Base-by-base conservation (phyloP, 192 early-diverging fungal genomes). In the Coemansia sp. region DNA sequence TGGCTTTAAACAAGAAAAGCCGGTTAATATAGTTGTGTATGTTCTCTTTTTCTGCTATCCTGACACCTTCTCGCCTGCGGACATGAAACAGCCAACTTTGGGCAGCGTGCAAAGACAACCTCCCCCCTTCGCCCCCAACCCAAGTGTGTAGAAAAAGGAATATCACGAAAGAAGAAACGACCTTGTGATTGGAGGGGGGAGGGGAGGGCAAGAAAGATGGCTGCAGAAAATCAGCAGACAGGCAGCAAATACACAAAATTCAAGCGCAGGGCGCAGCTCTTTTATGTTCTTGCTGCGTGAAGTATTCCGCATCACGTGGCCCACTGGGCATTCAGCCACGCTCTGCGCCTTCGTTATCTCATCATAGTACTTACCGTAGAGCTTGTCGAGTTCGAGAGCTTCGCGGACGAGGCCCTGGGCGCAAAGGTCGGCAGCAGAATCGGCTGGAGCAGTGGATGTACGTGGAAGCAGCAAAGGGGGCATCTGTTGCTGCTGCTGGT, bases 371-470 rank as follows among this genome's bases (percentile, higher is more conserved):
- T 82, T 82, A 82, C 80, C 80, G 48, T 77, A 82, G 49, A 82
- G 75, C 69, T 77, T 82, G 66, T 82, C 80, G 46, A 82, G 80
- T 45, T 76, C 75, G 5, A 82, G 68, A 15, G 80, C 80, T 30
- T 82, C 80, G 44, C 80, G 74, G 39, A 82, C 71, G 14, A 82
- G 68, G 11, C 75, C 75, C 44, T 71, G 74, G 21, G 71, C 70
- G 57, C 70, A 63, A 26, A 51, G 21, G 35, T 64, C 66, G 30
- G 71, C 65, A 55, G 60, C 44, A 36, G 67, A 49, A 57, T 64
- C 75, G 5, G 57, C 38, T 12, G 80, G 80, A 4, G 80, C 80
- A 7, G 80, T 77, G 30, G 75, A 62, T 6, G 80, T 77, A 66
- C 80, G 80, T 20, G 62, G 51, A 36, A 82, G 53, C 11, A 66